These are phyloP conservation scores for Aspergillus fumigatus DNA, from an alignment of 2,329 filamentous ascomycete species.

Conservation along the genomic window DNA sequence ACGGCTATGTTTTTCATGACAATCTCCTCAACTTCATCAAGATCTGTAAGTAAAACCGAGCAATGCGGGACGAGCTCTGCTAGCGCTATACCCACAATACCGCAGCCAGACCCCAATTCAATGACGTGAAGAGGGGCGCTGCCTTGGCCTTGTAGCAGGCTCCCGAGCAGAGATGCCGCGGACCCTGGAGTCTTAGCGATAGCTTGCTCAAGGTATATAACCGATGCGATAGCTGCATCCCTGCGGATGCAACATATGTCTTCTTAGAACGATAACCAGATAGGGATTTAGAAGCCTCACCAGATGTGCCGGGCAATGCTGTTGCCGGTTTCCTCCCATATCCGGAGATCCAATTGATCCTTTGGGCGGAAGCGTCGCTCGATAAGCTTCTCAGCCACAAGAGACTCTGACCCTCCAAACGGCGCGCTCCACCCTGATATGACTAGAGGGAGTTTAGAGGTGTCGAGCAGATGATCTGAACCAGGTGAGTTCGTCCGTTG, in stretches of 20 bases:
- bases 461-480: conserved; percentile 19
- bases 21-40: conserved; percentile 60
- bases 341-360: conserved; percentile 39
- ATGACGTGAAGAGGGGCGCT: conserved; percentile 46
- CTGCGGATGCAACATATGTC: conserved; percentile 21
- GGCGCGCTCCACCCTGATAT: conserved; percentile 55
- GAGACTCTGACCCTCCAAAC: conserved; percentile 37
- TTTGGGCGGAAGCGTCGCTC: conserved; percentile 50
- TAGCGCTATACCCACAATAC: conserved; percentile 63
- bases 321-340: conserved; percentile 68
- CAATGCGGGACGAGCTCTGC: conserved; percentile 50
- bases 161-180: conserved; percentile 27
- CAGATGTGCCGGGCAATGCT: conserved; percentile 69
- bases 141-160: conserved; percentile 26
- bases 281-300: conserved; percentile 37
- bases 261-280: conserved; percentile 10
- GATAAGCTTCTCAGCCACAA: conserved; percentile 49
- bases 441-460: conserved; percentile 39
- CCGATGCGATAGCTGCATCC: conserved; percentile 58
- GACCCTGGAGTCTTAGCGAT: conserved; percentile 26
- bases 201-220: conserved; percentile 48
- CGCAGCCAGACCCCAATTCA: conserved; percentile 65
- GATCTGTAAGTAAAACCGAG: conserved; percentile 59
- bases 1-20: conserved; percentile 51
- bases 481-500: conserved; percentile 5